Percentiles rank a stretch among this genome's conserved stretches.
Conservation (phyloP, 768 basidiomycete species). For the Grammothele lineata region DNA sequence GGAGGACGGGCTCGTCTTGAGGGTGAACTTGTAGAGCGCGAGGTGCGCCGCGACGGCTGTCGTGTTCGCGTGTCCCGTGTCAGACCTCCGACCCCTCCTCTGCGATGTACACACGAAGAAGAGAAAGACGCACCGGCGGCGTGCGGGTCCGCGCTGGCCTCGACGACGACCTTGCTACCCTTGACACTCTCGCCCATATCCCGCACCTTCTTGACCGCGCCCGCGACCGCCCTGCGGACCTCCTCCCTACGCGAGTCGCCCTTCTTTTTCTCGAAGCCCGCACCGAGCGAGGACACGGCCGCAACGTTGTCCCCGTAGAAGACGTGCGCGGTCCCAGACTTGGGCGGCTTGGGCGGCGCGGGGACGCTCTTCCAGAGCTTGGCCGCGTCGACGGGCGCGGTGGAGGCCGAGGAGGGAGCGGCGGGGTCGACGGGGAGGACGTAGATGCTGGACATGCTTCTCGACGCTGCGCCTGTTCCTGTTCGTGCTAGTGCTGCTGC, state of each 20-base stretch:
- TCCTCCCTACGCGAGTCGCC: conserved; percentile 52
- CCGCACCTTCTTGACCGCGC: conserved; percentile 66
- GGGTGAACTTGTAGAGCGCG: conserved; percentile 68
- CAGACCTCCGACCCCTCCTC: not conserved
- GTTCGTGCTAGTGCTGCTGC: no score
- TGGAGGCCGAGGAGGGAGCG: conserved; percentile 25
- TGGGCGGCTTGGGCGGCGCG: conserved; percentile 39
- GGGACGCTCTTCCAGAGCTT: conserved; percentile 53
- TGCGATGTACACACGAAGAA: not conserved
- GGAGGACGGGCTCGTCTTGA: conserved; percentile 72
- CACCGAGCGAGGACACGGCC: conserved; percentile 23
- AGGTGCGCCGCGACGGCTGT: conserved; percentile 76
- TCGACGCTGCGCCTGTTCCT: no score
- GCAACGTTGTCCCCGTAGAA: conserved; percentile 43
- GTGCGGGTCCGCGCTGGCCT: conserved; percentile 65
- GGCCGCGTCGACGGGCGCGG: conserved; percentile 37
- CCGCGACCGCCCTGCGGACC: conserved; percentile 67
- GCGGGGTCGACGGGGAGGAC: conserved; percentile 56
- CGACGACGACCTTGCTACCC: conserved; percentile 47
- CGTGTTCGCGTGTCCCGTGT: no score
- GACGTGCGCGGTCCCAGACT: conserved; percentile 58
- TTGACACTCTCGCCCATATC: conserved; percentile 55
- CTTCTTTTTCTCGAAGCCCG: conserved; percentile 11
- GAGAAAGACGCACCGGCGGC: conserved; percentile 58
- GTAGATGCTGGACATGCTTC: conserved; percentile 17